A percentile compares a stretch with the other conserved stretches of the same genome.
phyloP scores from a whole-genome alignment of 495 filamentous ascomycete genomes.

The Neurospora africana region DNA sequence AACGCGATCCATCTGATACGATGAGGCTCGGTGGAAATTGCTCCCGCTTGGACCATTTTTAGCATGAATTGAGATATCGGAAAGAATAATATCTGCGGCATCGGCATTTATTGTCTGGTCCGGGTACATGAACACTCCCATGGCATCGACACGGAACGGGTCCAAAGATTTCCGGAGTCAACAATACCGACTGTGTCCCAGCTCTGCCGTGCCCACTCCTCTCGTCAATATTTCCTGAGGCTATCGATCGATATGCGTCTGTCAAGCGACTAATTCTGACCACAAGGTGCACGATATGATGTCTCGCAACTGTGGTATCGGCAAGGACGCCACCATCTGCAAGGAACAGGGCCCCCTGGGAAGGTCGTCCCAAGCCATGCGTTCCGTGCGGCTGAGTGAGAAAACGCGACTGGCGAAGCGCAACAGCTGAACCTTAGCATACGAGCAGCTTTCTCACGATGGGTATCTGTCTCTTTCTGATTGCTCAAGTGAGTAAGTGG shows the following conservation, averaged over 20 bases:
- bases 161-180: neutral
- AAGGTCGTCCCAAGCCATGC: neutral
- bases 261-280: neutral
- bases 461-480: neutral
- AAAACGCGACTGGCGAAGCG: neutral
- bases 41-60: neutral
- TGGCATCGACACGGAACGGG: neutral
- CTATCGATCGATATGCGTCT: neutral
- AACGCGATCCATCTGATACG: neutral
- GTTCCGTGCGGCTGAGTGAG: slow-evolving; percentile 1
- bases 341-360: neutral
- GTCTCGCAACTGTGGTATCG: neutral
- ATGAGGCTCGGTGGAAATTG: neutral
- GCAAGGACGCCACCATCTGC: slow-evolving; percentile 4
- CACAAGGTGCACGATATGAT: neutral
- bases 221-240: neutral
- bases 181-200: neutral
- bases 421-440: neutral
- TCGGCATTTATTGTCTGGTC: neutral
- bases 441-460: neutral
- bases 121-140: neutral
- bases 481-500: neutral
- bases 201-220: neutral
- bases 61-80: neutral
- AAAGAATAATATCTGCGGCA: neutral